phyloP scores from a whole-genome alignment of 345 rosid species.

The Diplotaxis tenuifolia region DNA sequence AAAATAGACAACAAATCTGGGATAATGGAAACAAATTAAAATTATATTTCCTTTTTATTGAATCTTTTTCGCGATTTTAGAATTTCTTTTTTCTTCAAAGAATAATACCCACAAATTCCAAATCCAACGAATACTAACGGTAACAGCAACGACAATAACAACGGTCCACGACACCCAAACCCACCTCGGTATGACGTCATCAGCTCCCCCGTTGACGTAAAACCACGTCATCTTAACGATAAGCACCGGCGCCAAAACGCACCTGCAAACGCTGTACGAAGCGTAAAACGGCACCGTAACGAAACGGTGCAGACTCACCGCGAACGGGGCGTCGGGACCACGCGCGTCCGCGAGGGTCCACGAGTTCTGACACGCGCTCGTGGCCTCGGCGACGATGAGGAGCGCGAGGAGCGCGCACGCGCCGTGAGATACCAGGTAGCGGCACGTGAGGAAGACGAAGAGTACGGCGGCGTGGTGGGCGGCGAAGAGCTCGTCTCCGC shows the following conservation, averaged over 20 bases:
- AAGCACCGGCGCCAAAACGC: slow-evolving; percentile 58
- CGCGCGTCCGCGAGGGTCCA: slow-evolving; percentile 69
- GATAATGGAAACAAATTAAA: neutral
- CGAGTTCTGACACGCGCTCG: slow-evolving; percentile 82
- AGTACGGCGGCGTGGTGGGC: slow-evolving; percentile 84
- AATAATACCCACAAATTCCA: slow-evolving; percentile 65
- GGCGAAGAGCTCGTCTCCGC: slow-evolving; percentile 73
- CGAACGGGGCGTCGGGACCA: slow-evolving; percentile 46
- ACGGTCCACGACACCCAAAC: slow-evolving; percentile 82
- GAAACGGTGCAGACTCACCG: slow-evolving; percentile 45
- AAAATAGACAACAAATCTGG: slow-evolving; percentile 1
- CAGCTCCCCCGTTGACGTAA: slow-evolving; percentile 54
- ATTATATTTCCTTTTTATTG: neutral
- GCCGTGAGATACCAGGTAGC: slow-evolving; percentile 65
- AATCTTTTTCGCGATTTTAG: slow-evolving; percentile 35
- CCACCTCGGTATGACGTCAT: slow-evolving; percentile 67
- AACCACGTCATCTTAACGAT: slow-evolving; percentile 56
- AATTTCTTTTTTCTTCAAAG: slow-evolving; percentile 43
- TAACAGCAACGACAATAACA: slow-evolving; percentile 57
- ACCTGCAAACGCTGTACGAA: slow-evolving; percentile 62
- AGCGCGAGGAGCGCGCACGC: slow-evolving; percentile 63
- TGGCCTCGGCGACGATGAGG: slow-evolving; percentile 69
- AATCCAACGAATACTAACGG: slow-evolving; percentile 77
- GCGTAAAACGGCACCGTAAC: slow-evolving; percentile 68
- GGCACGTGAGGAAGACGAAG: slow-evolving; percentile 80